phyloP scores from a whole-genome alignment of 352 stramenopile genomes.

The Globisporangium rhizosaccharum region DNA sequence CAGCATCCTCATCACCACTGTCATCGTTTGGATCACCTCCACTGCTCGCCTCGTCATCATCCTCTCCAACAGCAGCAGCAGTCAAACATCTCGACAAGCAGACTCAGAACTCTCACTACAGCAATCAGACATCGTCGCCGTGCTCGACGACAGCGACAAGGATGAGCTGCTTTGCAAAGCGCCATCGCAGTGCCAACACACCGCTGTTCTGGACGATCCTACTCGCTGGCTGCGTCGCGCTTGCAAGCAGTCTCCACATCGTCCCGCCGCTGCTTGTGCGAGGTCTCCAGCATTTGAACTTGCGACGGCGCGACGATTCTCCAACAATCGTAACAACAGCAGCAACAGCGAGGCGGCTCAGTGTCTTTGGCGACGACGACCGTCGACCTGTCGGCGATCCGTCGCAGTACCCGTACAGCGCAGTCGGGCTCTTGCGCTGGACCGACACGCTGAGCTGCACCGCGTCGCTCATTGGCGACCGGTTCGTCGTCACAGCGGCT shows the following conservation, averaged over 20 bases:
- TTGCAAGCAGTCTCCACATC: neutral
- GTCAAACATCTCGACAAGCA: no score
- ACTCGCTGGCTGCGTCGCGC: neutral
- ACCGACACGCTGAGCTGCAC: constrained; percentile 41
- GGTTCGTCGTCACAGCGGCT: constrained; percentile 45
- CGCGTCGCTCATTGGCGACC: constrained; percentile 41
- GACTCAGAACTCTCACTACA: neutral
- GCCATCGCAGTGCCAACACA: neutral
- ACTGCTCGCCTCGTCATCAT: no score
- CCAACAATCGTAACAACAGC: neutral
- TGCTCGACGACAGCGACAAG: neutral
- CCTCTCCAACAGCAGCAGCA: no score
- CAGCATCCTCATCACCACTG: no score
- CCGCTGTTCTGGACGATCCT: constrained; percentile 10
- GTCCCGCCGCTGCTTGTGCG: neutral
- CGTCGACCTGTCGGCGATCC: constrained; percentile 28
- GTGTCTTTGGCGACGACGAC: constrained; percentile 41
- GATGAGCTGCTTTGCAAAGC: neutral
- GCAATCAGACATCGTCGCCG: neutral
- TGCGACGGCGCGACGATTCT: neutral
- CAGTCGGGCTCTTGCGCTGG: constrained; percentile 49
- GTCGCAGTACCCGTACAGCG: constrained; percentile 40
- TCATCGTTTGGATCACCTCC: no score
- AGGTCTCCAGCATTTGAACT: neutral
- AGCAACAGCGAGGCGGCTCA: constrained; percentile 24